These are phyloP conservation scores for Chlorella variabilis DNA, from an alignment of 163 green algal species.

Conservation along the genomic window DNA sequence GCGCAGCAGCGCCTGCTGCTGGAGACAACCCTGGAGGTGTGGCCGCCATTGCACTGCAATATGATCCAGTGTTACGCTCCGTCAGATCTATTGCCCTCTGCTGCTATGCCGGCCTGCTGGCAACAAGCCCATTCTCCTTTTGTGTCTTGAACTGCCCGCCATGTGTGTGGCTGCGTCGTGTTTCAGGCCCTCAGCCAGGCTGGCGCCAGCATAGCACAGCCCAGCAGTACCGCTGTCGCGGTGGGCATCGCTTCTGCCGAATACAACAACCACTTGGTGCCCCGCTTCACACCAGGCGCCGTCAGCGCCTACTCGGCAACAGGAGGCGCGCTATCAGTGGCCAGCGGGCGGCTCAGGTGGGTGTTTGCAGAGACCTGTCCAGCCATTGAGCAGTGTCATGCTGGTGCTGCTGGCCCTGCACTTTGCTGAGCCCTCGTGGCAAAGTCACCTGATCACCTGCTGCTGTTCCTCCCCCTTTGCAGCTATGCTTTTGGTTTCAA, in stretches of 20 bases:
- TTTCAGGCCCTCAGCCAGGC: slow-evolving; percentile 45
- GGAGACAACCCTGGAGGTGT: slow-evolving; percentile 45
- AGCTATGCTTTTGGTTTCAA: slow-evolving; percentile 67
- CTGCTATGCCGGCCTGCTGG: too few species aligned
- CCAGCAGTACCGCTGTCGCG: slow-evolving; percentile 41
- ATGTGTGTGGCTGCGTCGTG: too few species aligned
- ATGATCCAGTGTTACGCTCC: too few species aligned
- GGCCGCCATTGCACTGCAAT: too few species aligned
- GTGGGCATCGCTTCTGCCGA: slow-evolving; percentile 68
- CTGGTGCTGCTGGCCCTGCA: too few species aligned
- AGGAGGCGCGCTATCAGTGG: slow-evolving; percentile 61
- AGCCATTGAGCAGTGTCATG: too few species aligned
- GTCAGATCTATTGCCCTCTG: too few species aligned
- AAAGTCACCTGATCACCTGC: too few species aligned
- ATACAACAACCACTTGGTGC: slow-evolving; percentile 56
- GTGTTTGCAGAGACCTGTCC: background rate
- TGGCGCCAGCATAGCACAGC: background rate
- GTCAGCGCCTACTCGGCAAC: slow-evolving; percentile 66
- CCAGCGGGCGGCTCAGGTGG: slow-evolving; percentile 55
- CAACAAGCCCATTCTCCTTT: too few species aligned
- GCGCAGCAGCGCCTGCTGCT: slow-evolving; percentile 73
- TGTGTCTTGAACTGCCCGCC: too few species aligned
- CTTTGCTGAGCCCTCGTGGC: too few species aligned
- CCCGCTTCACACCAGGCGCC: slow-evolving; percentile 31
- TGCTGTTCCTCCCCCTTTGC: background rate